Conservation (phyloP, 306 rosid species). For the Dryas octopetala region DNA sequence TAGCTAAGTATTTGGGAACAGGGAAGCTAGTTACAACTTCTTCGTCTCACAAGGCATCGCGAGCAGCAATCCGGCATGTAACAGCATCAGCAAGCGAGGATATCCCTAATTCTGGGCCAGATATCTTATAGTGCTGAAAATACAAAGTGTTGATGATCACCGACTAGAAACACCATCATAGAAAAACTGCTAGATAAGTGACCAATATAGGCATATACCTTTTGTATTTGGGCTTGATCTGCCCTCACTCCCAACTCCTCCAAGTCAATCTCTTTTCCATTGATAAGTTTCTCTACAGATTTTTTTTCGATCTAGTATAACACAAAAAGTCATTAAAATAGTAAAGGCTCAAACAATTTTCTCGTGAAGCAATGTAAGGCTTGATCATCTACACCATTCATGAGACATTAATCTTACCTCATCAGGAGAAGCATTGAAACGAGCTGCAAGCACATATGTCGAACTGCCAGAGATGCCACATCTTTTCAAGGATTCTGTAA, state of each 20-base stretch:
- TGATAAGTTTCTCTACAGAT: slow-evolving; percentile 61
- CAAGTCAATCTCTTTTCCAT: slow-evolving; percentile 63
- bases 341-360: neutral
- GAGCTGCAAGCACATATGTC: slow-evolving; percentile 71
- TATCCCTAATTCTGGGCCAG: slow-evolving; percentile 60
- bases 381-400: neutral
- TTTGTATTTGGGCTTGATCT: slow-evolving; percentile 68
- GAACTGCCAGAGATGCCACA: slow-evolving; percentile 78
- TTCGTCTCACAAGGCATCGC: slow-evolving; percentile 69
- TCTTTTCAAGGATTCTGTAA: slow-evolving; percentile 85
- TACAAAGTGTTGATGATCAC: slow-evolving; percentile 17
- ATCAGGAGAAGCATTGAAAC: slow-evolving; percentile 67
- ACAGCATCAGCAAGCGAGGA: slow-evolving; percentile 82
- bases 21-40: neutral
- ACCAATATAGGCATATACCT: slow-evolving; percentile 43
- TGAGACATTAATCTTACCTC: slow-evolving; percentile 49
- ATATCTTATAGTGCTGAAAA: slow-evolving; percentile 80
- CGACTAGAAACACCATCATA: slow-evolving; percentile 15
- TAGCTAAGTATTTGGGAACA: neutral
- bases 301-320: slow-evolving; percentile 44
- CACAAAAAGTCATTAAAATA: neutral
- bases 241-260: slow-evolving; percentile 77
- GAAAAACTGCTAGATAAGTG: neutral
- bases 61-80: slow-evolving; percentile 72
- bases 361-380: slow-evolving; percentile 13